Evolutionary conservation across 225 moss, liverwort and hornwort species (phyloP), one percentile per base, ranked within the genome.

Genomic region (Marchantia paleacea): DNA sequence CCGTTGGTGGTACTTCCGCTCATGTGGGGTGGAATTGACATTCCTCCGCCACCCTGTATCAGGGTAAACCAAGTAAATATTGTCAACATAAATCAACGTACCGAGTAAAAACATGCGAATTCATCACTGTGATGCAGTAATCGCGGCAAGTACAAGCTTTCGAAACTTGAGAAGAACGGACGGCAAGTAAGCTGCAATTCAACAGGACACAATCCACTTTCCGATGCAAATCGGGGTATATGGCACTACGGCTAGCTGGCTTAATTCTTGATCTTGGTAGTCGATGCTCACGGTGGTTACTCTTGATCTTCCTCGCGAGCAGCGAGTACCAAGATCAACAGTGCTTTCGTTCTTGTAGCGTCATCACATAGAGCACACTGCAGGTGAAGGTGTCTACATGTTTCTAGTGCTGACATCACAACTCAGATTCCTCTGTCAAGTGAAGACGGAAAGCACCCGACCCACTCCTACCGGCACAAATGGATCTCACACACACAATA

Each of bases 21-120:
- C 54, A 85, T 50, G 66, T 86, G 85, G n/a, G 87, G 69, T 31
- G 79, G 20, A 72, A 78, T 75, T 60, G 87, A 87, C 52, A 80
- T 78, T 16, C 75, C 83, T 48, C 61, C 77, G 12, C 47, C 57
- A 48, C 77, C 77, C 77, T 77, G 77, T 8, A 22, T 10, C 20
- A 31, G 19, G 12, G 14, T 24, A 58, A 6, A 18, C 7, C 20
- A 65, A 65, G 7, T 65, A 25, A 22, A 24, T 9, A 65, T 11
- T 24, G 65, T 24, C 65, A 65, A 24, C 20, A 9, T 7, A 7
- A 12, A 3, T 7, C 25, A 25, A 65, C 20, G 6, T 58, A 16
- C 5, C 7, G 13, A 16, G 10, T 0, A 16, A 20, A 18, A 5
- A 0, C 58, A 20, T 7, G 15, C 18, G 4, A 20, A 0, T 15